Evolutionary conservation across 129 eudicot genomes (phyloP), one percentile per base, ranked within the genome.

Genomic region (Heracleum sosnowskyi): DNA sequence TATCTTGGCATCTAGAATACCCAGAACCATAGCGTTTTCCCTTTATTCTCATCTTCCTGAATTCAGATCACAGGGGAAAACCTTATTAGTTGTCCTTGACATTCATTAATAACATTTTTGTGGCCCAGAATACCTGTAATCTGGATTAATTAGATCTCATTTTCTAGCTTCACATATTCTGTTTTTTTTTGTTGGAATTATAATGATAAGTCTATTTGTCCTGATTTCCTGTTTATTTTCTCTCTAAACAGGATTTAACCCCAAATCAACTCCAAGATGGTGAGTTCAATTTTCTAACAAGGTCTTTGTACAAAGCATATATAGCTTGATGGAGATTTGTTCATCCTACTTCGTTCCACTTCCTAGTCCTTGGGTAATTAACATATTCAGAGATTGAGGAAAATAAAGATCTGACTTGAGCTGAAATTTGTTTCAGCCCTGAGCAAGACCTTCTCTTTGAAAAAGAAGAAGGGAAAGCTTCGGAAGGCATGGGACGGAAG

Each of bases 401-500:
- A 40, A 26, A 40, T 53, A 26, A 39, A 74, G 45, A 20, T 80
- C 82, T 79, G 42, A 79, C 53, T n/a, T n/a, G 42, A 71, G 28
- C 33, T 73, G 36, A 77, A 26, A 29, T 83, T 78, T 76, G 20
- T 88, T 83, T 60, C 76, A 95, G 98, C 98, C 78, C 89, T 95
- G 80, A 78, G 96, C 90, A 95, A 91, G 89, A 91, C 96, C 45
- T 95, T 95, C 75, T 90, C 97, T 73, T 20, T 86, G 76, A 95
- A 91, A 77, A 95, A 87, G 83, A 86, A 77, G 79, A 95, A 91
- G 82, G 97, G 98, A 64, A 95, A 90, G 87, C 89, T 95, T 76
- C 92, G 97, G 34, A 95, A 95, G 84, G 98, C 98, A 66, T 91
- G 97, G 96, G 98, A 95, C 76, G 98, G 98, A 80, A 95, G 93